phyloP scores from a whole-genome alignment of 768 basidiomycete genomes.

The Leccinum rimulosum region DNA sequence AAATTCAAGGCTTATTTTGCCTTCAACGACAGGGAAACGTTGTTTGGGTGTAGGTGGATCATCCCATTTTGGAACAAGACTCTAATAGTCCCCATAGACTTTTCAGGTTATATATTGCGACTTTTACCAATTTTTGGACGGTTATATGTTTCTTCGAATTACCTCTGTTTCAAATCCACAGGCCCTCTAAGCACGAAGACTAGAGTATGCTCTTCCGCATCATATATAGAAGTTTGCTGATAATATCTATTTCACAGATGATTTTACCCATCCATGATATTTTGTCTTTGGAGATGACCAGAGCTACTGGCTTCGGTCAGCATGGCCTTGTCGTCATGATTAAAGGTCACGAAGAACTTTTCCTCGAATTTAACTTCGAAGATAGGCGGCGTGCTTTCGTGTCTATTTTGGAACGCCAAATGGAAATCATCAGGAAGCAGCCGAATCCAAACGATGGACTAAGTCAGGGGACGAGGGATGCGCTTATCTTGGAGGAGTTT shows the following conservation, averaged over 20 bases:
- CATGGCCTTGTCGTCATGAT: constrained; percentile 88
- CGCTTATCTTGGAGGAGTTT: constrained; percentile 82
- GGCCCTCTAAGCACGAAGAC: constrained; percentile 78
- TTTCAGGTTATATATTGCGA: constrained; percentile 87
- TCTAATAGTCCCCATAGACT: constrained; percentile 53
- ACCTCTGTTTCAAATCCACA: constrained; percentile 92
- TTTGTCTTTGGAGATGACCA: constrained; percentile 77
- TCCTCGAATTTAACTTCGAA: constrained; percentile 88
- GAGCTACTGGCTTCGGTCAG: constrained; percentile 87
- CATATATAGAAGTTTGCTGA: constrained; percentile 3
- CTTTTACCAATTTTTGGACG: constrained; percentile 87
- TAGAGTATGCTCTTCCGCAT: constrained; percentile 52
- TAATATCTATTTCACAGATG: constrained; percentile 59
- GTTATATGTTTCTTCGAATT: constrained; percentile 88
- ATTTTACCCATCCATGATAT: constrained; percentile 89
- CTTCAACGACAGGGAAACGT: constrained; percentile 80
- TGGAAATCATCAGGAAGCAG: constrained; percentile 66
- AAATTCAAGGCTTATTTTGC: constrained; percentile 85
- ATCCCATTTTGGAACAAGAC: background rate
- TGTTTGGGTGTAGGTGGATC: constrained; percentile 78
- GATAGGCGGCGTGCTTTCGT: constrained; percentile 81
- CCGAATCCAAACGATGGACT: constrained; percentile 45
- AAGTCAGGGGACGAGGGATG: constrained; percentile 61
- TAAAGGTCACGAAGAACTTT: constrained; percentile 95
- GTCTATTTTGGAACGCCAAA: constrained; percentile 69